phyloP scores from a whole-genome alignment of 805 yeast genomes.

The Candida orba region DNA sequence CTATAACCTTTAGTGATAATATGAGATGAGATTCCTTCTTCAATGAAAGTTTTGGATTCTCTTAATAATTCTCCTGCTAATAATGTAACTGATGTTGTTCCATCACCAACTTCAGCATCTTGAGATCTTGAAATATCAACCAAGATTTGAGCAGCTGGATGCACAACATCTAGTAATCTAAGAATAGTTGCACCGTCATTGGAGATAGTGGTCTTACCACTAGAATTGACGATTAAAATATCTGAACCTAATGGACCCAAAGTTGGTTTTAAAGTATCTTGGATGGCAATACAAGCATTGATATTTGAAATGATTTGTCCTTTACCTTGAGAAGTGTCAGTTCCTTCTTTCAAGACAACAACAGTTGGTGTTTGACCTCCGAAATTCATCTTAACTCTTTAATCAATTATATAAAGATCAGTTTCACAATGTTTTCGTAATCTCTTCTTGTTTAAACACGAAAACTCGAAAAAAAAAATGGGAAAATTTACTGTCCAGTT shows the following conservation, averaged over 20 bases:
- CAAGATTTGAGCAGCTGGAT: conserved; percentile 95
- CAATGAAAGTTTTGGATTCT: conserved; percentile 85
- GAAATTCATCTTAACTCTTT: conserved; percentile 54
- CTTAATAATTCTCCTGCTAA: conserved; percentile 91
- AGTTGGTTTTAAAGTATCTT: conserved; percentile 91
- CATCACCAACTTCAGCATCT: conserved; percentile 98
- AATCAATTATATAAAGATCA: background rate
- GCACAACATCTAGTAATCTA: conserved; percentile 87
- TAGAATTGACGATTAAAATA: conserved; percentile 75
- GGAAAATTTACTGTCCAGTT: background rate
- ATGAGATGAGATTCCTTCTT: conserved; percentile 93
- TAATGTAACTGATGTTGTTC: conserved; percentile 93
- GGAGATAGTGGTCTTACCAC: conserved; percentile 88
- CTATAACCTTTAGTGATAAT: conserved; percentile 83
- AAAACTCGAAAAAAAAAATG: background rate
- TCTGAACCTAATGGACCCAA: conserved; percentile 97
- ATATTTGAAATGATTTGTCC: conserved; percentile 94
- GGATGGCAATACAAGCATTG: conserved; percentile 95
- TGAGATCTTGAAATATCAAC: conserved; percentile 94
- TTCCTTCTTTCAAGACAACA: conserved; percentile 95
- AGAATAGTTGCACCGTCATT: conserved; percentile 98
- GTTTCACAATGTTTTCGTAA: background rate
- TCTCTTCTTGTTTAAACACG: too few species aligned
- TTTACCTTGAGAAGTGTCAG: conserved; percentile 93
- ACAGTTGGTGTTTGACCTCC: conserved; percentile 96